Evolutionary conservation across 768 basidiomycete species (phyloP).

Genomic region (Stropharia rugosoannulata): DNA sequence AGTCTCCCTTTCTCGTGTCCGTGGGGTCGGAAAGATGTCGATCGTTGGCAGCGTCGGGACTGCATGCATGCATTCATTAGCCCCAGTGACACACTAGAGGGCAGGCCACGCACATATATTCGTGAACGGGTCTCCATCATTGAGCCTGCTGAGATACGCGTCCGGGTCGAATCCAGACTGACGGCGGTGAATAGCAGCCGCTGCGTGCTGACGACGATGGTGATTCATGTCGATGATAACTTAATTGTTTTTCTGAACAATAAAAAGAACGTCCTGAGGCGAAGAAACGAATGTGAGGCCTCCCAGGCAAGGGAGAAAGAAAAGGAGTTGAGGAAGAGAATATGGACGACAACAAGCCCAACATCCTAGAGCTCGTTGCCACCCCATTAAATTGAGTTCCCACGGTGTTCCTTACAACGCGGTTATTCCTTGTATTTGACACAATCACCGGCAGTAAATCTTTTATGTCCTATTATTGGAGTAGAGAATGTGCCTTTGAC

Average conservation of each 20-base stretch:
- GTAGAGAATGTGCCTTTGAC: no score
- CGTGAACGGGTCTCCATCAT: not conserved
- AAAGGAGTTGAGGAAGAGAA: not conserved
- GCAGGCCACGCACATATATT: not conserved
- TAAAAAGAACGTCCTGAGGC: not conserved
- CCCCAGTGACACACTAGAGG: not conserved
- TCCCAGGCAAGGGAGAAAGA: no score
- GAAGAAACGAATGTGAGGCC: no score
- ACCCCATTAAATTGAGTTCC: no score
- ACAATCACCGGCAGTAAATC: no score
- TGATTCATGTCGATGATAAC: not conserved
- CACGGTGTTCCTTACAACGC: no score
- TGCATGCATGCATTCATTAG: not conserved
- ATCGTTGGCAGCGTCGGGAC: constrained; percentile 1
- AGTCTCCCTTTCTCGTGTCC: not conserved
- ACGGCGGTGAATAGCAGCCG: constrained; percentile 1
- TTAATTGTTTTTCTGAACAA: not conserved
- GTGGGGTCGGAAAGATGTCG: not conserved
- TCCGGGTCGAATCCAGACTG: constrained; percentile 3
- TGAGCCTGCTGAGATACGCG: not conserved
- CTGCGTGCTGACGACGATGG: constrained; percentile 5
- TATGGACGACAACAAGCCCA: no score
- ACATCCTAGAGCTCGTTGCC: no score
- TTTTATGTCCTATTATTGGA: no score
- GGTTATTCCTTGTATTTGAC: no score